These are phyloP conservation scores for Boletellus ananiceps DNA, from an alignment of 768 basidiomycete genomes.

Conservation along the genomic window DNA sequence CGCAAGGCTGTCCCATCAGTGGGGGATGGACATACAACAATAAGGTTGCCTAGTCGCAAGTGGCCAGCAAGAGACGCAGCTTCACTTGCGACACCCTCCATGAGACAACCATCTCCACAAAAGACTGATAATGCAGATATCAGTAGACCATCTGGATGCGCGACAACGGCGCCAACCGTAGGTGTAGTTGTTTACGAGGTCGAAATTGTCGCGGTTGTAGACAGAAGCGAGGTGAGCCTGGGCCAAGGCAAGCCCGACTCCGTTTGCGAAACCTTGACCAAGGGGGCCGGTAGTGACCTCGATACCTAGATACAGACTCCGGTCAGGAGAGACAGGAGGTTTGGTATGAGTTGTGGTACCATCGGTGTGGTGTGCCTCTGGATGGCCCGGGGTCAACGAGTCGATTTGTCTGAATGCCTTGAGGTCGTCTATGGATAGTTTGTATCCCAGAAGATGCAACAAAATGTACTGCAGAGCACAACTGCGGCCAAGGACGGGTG, in stretches of 20 bases:
- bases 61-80: slow-evolving; percentile 92
- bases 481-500: slow-evolving; percentile 36
- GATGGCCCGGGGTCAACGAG: slow-evolving; percentile 91
- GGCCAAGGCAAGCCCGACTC: slow-evolving; percentile 89
- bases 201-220: slow-evolving; percentile 83
- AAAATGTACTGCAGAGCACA: slow-evolving; percentile 93
- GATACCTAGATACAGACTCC: slow-evolving; percentile 41
- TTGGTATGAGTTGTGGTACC: slow-evolving; percentile 33
- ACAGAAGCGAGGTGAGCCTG: slow-evolving; percentile 87
- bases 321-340: slow-evolving; percentile 9
- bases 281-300: slow-evolving; percentile 96
- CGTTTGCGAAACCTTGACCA: slow-evolving; percentile 92
- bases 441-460: slow-evolving; percentile 89
- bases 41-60: slow-evolving; percentile 87
- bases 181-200: slow-evolving; percentile 82
- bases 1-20: slow-evolving; percentile 6
- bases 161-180: slow-evolving; percentile 53
- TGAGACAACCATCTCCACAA: slow-evolving; percentile 91
- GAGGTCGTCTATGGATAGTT: slow-evolving; percentile 87
- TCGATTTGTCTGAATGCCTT: slow-evolving; percentile 90
- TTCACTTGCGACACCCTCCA: slow-evolving; percentile 95
- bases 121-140: slow-evolving; percentile 51
- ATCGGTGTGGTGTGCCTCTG: slow-evolving; percentile 69
- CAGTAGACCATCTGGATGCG: not conserved
- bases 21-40: slow-evolving; percentile 58